phyloP scores from a whole-genome alignment of 176 grass and related monocot genomes.

The Pharus latifolius region DNA sequence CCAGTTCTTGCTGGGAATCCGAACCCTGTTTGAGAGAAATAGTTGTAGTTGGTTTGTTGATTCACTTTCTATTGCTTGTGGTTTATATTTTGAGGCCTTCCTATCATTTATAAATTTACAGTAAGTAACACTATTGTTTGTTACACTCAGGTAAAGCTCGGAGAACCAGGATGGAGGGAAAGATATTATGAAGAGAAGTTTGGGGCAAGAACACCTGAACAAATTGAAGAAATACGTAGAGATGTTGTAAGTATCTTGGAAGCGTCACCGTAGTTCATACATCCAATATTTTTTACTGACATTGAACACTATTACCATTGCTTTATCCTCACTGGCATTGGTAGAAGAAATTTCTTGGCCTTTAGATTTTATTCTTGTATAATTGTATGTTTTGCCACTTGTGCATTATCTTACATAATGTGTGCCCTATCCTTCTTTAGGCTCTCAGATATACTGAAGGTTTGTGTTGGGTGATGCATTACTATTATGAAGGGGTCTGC shows the following conservation, averaged over 20 bases:
- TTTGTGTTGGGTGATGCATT: conserved; percentile 98
- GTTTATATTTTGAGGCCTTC: conserved; percentile 11
- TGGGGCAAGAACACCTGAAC: conserved; percentile 50
- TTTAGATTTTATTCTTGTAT: too few relatives aligned
- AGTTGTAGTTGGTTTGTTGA: not conserved
- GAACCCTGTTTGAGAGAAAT: too few relatives aligned
- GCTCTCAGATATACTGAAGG: conserved; percentile 87
- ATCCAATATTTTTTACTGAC: not conserved
- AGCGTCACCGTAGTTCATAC: not conserved
- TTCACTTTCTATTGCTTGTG: not conserved
- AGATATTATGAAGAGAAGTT: conserved; percentile 97
- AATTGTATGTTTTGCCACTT: not conserved
- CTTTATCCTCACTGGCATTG: not conserved
- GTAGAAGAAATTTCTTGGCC: not conserved
- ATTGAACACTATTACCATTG: not conserved
- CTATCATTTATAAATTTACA: not conserved
- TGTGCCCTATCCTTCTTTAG: conserved; percentile 15
- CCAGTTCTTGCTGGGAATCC: too few relatives aligned
- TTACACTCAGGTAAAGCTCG: conserved; percentile 75
- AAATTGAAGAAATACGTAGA: conserved; percentile 71
- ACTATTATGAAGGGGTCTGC: conserved; percentile 96
- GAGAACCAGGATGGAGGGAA: conserved; percentile 94
- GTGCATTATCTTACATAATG: not conserved
- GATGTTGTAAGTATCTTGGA: conserved; percentile 72
- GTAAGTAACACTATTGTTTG: conserved; percentile 10